Evolutionary conservation across 768 basidiomycete genomes (phyloP).

Genomic region (Boletus sensibilis): DNA sequence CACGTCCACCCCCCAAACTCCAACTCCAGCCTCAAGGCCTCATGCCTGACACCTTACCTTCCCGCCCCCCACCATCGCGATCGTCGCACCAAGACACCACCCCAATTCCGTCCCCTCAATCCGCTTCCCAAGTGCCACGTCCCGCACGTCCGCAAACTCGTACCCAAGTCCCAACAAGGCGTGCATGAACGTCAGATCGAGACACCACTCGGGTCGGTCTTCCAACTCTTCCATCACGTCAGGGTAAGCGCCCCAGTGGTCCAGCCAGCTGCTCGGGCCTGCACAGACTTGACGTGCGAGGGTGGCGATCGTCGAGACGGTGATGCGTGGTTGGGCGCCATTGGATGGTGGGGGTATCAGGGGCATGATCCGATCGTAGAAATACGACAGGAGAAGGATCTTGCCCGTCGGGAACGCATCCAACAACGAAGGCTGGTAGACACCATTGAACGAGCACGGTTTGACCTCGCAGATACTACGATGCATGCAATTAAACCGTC

Average conservation of each 20-base stretch:
- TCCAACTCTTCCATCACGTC: slow-evolving; percentile 65
- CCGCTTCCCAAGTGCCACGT: slow-evolving; percentile 82
- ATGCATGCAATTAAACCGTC: not conserved
- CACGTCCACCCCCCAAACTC: not conserved
- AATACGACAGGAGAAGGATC: slow-evolving; percentile 93
- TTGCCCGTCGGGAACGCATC: slow-evolving; percentile 86
- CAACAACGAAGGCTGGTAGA: slow-evolving; percentile 91
- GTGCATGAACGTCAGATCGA: slow-evolving; percentile 96
- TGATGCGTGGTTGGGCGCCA: slow-evolving; percentile 34
- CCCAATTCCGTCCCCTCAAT: slow-evolving; percentile 88
- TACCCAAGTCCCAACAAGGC: slow-evolving; percentile 84
- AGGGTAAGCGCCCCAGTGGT: slow-evolving; percentile 45
- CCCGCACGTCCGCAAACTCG: slow-evolving; percentile 71
- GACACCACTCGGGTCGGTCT: slow-evolving; percentile 89
- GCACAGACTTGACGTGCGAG: slow-evolving; percentile 73
- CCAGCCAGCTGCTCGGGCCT: slow-evolving; percentile 60
- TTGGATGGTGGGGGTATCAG: slow-evolving; percentile 48
- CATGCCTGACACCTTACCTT: slow-evolving; percentile 53
- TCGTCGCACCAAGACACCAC: slow-evolving; percentile 87
- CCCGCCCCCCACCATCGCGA: slow-evolving; percentile 66
- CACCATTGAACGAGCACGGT: slow-evolving; percentile 96
- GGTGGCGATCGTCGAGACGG: slow-evolving; percentile 56
- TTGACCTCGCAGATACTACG: slow-evolving; percentile 80
- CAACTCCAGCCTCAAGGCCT: not conserved
- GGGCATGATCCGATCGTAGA: slow-evolving; percentile 90